phyloP scores from a whole-genome alignment of 768 basidiomycete species.

The Rhizopogon roseolus region DNA sequence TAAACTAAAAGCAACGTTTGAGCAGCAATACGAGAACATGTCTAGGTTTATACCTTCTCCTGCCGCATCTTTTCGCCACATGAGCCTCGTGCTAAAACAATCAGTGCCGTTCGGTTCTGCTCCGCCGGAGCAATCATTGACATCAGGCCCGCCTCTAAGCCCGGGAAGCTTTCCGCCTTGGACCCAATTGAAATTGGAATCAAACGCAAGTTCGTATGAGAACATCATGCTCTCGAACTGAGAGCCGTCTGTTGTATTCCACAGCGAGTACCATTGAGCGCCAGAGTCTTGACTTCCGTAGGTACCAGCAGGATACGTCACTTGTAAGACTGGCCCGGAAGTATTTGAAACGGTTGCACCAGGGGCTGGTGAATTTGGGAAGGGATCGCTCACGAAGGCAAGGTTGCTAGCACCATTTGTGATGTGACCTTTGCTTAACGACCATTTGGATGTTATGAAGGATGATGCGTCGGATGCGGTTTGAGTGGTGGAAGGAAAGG shows the following conservation, averaged over 20 bases:
- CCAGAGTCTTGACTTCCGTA: constrained; percentile 61
- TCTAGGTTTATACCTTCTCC: constrained; percentile 57
- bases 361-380: constrained; percentile 43
- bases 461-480: constrained; percentile 43
- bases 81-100: constrained; percentile 70
- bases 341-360: constrained; percentile 24
- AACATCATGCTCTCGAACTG: constrained; percentile 64
- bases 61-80: constrained; percentile 64
- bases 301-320: constrained; percentile 59
- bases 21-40: background rate
- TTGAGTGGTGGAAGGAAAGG: constrained; percentile 62
- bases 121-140: constrained; percentile 68
- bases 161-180: constrained; percentile 78
- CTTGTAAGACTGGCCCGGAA: constrained; percentile 41
- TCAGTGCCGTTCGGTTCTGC: constrained; percentile 54
- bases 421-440: constrained; percentile 53
- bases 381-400: constrained; percentile 64
- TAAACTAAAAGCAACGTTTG: constrained; percentile 47
- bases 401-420: constrained; percentile 53
- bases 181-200: constrained; percentile 60
- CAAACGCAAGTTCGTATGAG: constrained; percentile 73
- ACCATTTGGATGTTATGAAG: constrained; percentile 55
- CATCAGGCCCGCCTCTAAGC: constrained; percentile 60
- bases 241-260: constrained; percentile 56
- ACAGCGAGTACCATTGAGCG: constrained; percentile 61